phyloP scores from a whole-genome alignment of 805 yeast species.

The Starmerella floricola region DNA sequence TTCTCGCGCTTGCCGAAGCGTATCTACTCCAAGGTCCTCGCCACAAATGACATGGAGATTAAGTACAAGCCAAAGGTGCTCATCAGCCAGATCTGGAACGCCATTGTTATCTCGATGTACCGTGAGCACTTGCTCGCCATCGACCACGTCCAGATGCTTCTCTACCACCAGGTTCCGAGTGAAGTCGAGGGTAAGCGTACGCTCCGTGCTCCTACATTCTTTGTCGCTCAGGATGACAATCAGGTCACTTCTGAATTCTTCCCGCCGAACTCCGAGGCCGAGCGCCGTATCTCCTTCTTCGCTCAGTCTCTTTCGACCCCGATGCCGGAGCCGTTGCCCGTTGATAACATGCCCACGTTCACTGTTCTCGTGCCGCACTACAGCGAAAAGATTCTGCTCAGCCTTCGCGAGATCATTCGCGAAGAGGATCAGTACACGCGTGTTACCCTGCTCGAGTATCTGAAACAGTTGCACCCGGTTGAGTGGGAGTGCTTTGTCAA shows the following conservation, averaged over 20 bases:
- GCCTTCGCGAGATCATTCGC: constrained; percentile 90
- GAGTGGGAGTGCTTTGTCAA: constrained; percentile 98
- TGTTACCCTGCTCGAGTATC: constrained; percentile 83
- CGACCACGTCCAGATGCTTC: constrained; percentile 94
- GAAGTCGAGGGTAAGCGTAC: constrained; percentile 98
- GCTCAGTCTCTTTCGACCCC: constrained; percentile 99
- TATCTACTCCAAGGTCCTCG: constrained; percentile 93
- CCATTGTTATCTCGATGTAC: constrained; percentile 97
- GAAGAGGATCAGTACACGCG: constrained; percentile 96
- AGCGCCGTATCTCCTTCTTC: constrained; percentile 97
- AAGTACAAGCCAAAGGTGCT: constrained; percentile 97
- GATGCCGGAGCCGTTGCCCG: constrained; percentile 97
- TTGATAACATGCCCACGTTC: constrained; percentile 98
- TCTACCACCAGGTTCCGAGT: constrained; percentile 96
- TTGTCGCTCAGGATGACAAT: constrained; percentile 92
- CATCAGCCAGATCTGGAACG: constrained; percentile 98
- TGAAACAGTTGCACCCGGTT: constrained; percentile 88
- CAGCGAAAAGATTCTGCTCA: constrained; percentile 81
- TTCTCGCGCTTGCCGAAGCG: constrained; percentile 97
- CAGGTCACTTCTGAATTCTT: constrained; percentile 92
- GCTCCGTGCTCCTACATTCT: constrained; percentile 96
- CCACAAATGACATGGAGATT: constrained; percentile 98
- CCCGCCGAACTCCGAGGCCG: constrained; percentile 96
- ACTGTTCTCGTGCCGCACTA: constrained; percentile 95
- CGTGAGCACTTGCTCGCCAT: constrained; percentile 97